These are phyloP conservation scores for Excoecaria cochinchinensis DNA, from an alignment of 345 rosid genomes.

Conservation along the genomic window DNA sequence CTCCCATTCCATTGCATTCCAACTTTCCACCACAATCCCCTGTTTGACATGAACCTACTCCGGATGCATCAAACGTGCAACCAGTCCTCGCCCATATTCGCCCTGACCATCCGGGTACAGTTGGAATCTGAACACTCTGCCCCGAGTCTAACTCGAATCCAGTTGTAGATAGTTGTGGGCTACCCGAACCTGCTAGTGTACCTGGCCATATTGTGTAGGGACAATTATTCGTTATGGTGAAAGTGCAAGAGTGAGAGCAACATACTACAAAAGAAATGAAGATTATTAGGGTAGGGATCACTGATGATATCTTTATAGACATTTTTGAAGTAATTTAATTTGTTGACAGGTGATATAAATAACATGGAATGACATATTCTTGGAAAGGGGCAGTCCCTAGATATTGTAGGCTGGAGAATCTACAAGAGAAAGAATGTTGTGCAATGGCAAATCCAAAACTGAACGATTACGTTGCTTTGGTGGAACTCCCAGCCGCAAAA, in stretches of 20 bases:
- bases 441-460: too few species aligned
- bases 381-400: slow-evolving; percentile 4
- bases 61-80: slow-evolving; percentile 61
- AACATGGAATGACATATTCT: neutral
- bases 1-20: slow-evolving; percentile 71
- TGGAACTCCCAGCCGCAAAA: slow-evolving; percentile 48
- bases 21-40: slow-evolving; percentile 85
- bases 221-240: slow-evolving; percentile 66
- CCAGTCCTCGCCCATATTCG: slow-evolving; percentile 94
- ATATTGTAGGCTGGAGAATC: slow-evolving; percentile 32
- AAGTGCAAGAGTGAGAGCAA: slow-evolving; percentile 43
- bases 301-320: neutral
- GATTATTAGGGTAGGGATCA: slow-evolving; percentile 23
- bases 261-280: slow-evolving; percentile 34
- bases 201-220: slow-evolving; percentile 87
- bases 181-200: slow-evolving; percentile 78
- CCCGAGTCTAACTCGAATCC: slow-evolving; percentile 70
- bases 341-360: too few species aligned
- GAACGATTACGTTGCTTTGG: slow-evolving; percentile 36
- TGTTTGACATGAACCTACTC: slow-evolving; percentile 63
- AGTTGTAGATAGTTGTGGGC: slow-evolving; percentile 61
- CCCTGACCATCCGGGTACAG: slow-evolving; percentile 81
- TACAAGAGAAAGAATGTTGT: slow-evolving; percentile 11
- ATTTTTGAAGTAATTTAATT: neutral
- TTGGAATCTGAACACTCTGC: slow-evolving; percentile 48